These are phyloP conservation scores for Penicillium occitanis DNA, from an alignment of 2,329 filamentous ascomycete genomes.

Conservation along the genomic window DNA sequence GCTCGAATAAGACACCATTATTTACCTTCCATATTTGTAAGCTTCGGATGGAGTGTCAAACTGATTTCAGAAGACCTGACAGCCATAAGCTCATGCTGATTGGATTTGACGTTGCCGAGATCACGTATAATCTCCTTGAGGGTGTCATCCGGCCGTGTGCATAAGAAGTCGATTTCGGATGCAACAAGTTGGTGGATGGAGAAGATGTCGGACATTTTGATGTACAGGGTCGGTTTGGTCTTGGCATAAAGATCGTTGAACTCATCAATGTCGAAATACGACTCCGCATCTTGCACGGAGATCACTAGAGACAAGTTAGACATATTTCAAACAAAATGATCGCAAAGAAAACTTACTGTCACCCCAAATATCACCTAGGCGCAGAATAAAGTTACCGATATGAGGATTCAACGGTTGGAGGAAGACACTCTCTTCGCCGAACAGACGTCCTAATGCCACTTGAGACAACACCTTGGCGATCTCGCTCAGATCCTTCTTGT, in stretches of 20 bases:
- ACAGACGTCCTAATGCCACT: slow-evolving; percentile 81
- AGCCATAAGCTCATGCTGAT: slow-evolving; percentile 87
- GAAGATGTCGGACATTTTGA: slow-evolving; percentile 98
- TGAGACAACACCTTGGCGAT: slow-evolving; percentile 91
- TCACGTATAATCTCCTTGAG: slow-evolving; percentile 90
- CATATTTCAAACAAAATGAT: neutral
- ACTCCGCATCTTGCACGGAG: slow-evolving; percentile 79
- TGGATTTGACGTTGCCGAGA: slow-evolving; percentile 91
- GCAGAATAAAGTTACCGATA: slow-evolving; percentile 77
- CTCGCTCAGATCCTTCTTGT: slow-evolving; percentile 88
- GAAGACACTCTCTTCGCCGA: slow-evolving; percentile 93
- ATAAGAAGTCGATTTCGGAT: slow-evolving; percentile 73
- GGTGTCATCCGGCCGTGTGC: slow-evolving; percentile 77
- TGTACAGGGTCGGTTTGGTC: slow-evolving; percentile 96
- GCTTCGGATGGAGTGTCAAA: slow-evolving; percentile 83
- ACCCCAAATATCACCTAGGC: slow-evolving; percentile 72
- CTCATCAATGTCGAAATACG: slow-evolving; percentile 96
- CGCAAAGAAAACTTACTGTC: slow-evolving; percentile 50
- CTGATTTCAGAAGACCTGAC: slow-evolving; percentile 87
- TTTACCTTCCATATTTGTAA: slow-evolving; percentile 75
- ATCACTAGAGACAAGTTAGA: slow-evolving; percentile 60
- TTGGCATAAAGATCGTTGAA: slow-evolving; percentile 97
- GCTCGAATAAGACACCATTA: neutral
- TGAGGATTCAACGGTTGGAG: slow-evolving; percentile 93
- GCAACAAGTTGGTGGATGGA: slow-evolving; percentile 88